Conservation (phyloP, 2,329 filamentous ascomycete genomes). For the Penicillium sp. region DNA sequence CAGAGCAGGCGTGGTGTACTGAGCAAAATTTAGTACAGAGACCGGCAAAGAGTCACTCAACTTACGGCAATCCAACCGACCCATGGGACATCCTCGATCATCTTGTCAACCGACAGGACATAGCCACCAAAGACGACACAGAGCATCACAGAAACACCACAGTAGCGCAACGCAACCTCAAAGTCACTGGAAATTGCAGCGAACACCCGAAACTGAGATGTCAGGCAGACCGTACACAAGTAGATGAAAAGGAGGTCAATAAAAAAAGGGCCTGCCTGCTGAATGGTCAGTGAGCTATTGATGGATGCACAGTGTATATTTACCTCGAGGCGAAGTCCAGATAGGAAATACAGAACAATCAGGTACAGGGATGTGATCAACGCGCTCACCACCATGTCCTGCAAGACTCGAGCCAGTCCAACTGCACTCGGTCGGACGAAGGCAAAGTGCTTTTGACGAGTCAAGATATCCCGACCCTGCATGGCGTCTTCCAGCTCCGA, state of each 20-base stretch:
- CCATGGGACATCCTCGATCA: conserved; percentile 54
- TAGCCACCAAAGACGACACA: conserved; percentile 59
- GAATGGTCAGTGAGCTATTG: neutral
- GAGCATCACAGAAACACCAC: conserved; percentile 54
- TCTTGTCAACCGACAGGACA: conserved; percentile 54
- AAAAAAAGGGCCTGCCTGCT: conserved; percentile 53
- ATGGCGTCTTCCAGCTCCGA: conserved; percentile 71
- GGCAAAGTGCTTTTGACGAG: conserved; percentile 57
- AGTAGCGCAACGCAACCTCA: conserved; percentile 57
- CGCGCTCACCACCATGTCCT: conserved; percentile 52
- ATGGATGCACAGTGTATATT: conserved; percentile 2
- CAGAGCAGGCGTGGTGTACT: conserved; percentile 43
- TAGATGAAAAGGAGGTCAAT: conserved; percentile 58
- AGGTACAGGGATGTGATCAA: conserved; percentile 51
- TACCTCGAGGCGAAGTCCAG: conserved; percentile 32
- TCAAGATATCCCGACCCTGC: conserved; percentile 60
- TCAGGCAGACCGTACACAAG: conserved; percentile 52
- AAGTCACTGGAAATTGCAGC: conserved; percentile 56
- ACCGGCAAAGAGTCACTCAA: neutral
- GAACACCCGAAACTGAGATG: conserved; percentile 57
- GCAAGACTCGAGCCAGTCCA: conserved; percentile 51
- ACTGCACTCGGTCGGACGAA: conserved; percentile 60
- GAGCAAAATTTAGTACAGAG: conserved; percentile 15
- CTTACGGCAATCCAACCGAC: conserved; percentile 51
- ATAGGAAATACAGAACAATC: conserved; percentile 58